Percentiles rank a stretch among this genome's conserved stretches.
These are phyloP conservation scores for Suillus subalutaceus DNA, from an alignment of 768 basidiomycete species.

Conservation along the genomic window DNA sequence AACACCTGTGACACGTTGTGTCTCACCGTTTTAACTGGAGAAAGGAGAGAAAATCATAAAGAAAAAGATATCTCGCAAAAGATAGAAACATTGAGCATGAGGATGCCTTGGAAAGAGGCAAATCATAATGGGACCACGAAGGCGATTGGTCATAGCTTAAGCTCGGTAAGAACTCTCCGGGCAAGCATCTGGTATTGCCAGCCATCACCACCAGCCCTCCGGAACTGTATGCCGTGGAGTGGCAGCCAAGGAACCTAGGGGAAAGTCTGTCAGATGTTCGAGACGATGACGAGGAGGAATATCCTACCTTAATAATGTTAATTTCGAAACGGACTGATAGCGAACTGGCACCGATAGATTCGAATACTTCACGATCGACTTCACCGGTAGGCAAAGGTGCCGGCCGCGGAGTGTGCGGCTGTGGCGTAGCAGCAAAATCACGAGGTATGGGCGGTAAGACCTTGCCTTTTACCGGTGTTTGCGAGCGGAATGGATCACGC, in stretches of 20 bases:
- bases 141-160: slow-evolving; percentile 65
- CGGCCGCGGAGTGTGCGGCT: slow-evolving; percentile 42
- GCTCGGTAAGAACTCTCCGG: slow-evolving; percentile 81
- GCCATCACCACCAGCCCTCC: slow-evolving; percentile 84
- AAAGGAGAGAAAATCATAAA: slow-evolving; percentile 6
- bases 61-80: slow-evolving; percentile 25
- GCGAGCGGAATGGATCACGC: slow-evolving; percentile 41
- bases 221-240: slow-evolving; percentile 93
- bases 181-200: slow-evolving; percentile 99
- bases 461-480: slow-evolving; percentile 62
- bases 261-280: slow-evolving; percentile 11
- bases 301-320: slow-evolving; percentile 87
- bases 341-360: slow-evolving; percentile 72
- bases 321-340: slow-evolving; percentile 95
- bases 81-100: slow-evolving; percentile 21
- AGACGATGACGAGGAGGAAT: slow-evolving; percentile 1
- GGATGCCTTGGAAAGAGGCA: slow-evolving; percentile 6
- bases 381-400: slow-evolving; percentile 67
- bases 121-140: slow-evolving; percentile 4
- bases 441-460: slow-evolving; percentile 81
- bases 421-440: slow-evolving; percentile 50
- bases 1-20: slow-evolving; percentile 9
- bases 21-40: slow-evolving; percentile 9
- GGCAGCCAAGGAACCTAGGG: slow-evolving; percentile 88
- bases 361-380: slow-evolving; percentile 69